Evolutionary conservation across 495 filamentous ascomycete genomes (phyloP), one percentile per base, ranked within the genome.

Genomic region (Bathelium albidoporum): DNA sequence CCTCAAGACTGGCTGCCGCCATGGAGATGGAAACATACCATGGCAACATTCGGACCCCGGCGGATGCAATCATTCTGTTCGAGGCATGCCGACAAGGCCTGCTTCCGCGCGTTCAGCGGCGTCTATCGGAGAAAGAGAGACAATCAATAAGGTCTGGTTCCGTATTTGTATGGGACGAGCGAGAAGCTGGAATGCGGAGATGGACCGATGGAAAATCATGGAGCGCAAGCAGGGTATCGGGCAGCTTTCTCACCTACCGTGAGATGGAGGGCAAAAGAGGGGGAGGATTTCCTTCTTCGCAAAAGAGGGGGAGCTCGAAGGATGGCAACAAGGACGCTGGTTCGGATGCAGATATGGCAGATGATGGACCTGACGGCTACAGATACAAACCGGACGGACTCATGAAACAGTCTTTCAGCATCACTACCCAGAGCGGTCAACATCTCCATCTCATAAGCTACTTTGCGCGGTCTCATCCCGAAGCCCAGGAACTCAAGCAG

Each of bases 401-500:
- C 39, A 96, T 96, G 91, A 98, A 98, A 79, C 94, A 98, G 75
- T 97, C 94, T 0, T 98, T 97, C 81, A 97, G 93, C 78, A 97
- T 98, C 72, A 96, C 93, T 2, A 97, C 93, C 1, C 87, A 88
- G 9, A 83, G 80, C 24, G 88, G 89, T 32, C 90, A 97, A 65
- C 95, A 97, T 69, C 83, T 98, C 4, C 94, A 98, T 73, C 79
- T 98, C 43, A 98, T 98, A 73, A 96, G 92, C 69, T 98, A 98
- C 73, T 97, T 90, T 72, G 83, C 89, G n/a, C 81, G 93, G 59
- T 85, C 87, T 32, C 81, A 87, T 68, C 81, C 87, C 1, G 81
- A 82, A 28, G 81, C 84, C 5, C 80, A 80, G 49, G 84, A 85
- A 34, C 77, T 97, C 3, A 83, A 83, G 68, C 88, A 91, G 68